These are phyloP conservation scores for Boletus vermiculosoides DNA, from an alignment of 768 basidiomycete genomes.

Conservation along the genomic window DNA sequence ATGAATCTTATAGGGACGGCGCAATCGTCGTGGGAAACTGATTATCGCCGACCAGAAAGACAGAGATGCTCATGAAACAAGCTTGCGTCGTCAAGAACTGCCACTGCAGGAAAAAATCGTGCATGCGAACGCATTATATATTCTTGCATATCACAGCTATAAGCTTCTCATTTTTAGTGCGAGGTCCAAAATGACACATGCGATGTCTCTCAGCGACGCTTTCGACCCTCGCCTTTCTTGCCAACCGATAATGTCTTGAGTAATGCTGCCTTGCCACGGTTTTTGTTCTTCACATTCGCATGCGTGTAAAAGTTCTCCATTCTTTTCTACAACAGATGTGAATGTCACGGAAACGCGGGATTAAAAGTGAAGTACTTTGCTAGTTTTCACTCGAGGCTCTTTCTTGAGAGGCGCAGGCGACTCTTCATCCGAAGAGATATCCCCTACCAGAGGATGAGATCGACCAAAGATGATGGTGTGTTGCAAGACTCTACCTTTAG, in stretches of 20 bases:
- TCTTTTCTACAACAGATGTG: conserved; percentile 59
- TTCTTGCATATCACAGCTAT: conserved; percentile 15
- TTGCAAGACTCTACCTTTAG: conserved; percentile 21
- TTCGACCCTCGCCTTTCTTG: conserved; percentile 45
- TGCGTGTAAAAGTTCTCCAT: conserved; percentile 84
- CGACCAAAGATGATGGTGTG: not conserved
- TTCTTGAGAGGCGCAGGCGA: conserved; percentile 43
- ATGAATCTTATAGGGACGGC: conserved; percentile 24
- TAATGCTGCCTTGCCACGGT: conserved; percentile 59
- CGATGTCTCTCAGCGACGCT: conserved; percentile 29
- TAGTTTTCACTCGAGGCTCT: conserved; percentile 86
- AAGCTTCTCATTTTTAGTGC: conserved; percentile 10
- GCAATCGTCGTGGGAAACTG: conserved; percentile 34
- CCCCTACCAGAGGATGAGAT: conserved; percentile 27
- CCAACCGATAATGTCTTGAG: conserved; percentile 57
- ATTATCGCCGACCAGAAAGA: conserved; percentile 28
- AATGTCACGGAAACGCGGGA: conserved; percentile 2
- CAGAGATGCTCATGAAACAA: conserved; percentile 11
- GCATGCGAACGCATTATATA: conserved; percentile 3
- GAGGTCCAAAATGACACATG: conserved; percentile 8
- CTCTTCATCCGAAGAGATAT: conserved; percentile 35
- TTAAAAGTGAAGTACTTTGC: conserved; percentile 57
- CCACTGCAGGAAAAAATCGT: not conserved
- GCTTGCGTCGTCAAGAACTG: not conserved
- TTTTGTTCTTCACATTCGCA: conserved; percentile 88